Percentiles rank a stretch among this genome's conserved stretches.
phyloP scores from a whole-genome alignment of 176 grass and related monocot species.

The Oryza officinalis region DNA sequence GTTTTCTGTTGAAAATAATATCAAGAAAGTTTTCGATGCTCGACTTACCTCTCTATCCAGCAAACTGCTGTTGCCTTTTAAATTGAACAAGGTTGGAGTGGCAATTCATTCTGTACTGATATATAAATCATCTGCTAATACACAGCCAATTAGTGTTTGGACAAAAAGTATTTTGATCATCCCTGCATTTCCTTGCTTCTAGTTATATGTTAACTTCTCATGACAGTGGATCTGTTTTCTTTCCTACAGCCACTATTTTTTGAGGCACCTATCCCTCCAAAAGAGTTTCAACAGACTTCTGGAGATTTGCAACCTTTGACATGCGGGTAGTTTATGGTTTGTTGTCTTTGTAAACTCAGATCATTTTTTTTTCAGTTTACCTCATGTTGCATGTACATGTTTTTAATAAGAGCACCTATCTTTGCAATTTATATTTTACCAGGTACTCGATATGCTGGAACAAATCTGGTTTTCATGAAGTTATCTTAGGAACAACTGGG shows the following conservation, averaged over 20 bases:
- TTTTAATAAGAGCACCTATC: background rate
- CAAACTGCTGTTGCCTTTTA: constrained; percentile 33
- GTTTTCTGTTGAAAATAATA: constrained; percentile 48
- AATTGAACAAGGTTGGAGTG: constrained; percentile 43
- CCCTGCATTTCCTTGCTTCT: no score
- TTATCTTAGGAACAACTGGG: constrained; percentile 79
- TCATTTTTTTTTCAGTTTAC: background rate
- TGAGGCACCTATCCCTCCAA: constrained; percentile 58
- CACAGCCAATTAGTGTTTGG: background rate
- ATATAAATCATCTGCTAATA: background rate
- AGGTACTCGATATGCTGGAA: constrained; percentile 98
- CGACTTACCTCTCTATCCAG: constrained; percentile 40
- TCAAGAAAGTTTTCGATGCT: constrained; percentile 48
- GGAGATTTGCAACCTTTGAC: constrained; percentile 61
- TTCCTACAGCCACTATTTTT: constrained; percentile 60
- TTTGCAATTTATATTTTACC: constrained; percentile 4
- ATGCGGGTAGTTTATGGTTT: constrained; percentile 83
- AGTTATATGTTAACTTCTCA: constrained; percentile 16
- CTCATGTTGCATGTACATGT: background rate
- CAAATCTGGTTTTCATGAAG: constrained; percentile 73
- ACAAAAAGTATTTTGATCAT: background rate
- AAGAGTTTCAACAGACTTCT: constrained; percentile 62
- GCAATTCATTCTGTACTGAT: background rate
- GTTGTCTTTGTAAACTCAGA: constrained; percentile 24
- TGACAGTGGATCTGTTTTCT: background rate